phyloP scores from a whole-genome alignment of 192 early-diverging fungal genomes.

The Backusella mclennaniae region DNA sequence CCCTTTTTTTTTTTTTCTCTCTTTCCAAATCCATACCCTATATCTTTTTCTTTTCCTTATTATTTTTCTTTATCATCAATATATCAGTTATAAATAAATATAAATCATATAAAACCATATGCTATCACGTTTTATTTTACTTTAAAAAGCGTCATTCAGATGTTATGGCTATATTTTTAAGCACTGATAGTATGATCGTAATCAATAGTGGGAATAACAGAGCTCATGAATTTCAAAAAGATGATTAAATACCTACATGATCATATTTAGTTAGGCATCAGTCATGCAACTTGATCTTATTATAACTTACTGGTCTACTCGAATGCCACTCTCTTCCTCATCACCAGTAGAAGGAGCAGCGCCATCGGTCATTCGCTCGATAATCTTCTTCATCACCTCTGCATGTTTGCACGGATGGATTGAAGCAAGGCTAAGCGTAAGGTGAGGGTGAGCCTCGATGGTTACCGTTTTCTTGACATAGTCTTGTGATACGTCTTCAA shows the following conservation, averaged over 20 bases:
- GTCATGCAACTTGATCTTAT: too few relatives aligned
- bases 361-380: slow-evolving; percentile 75
- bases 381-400: slow-evolving; percentile 95
- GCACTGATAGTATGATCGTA: slow-evolving; percentile 94
- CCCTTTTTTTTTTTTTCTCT: not conserved
- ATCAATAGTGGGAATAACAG: slow-evolving; percentile 96
- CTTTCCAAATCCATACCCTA: not conserved
- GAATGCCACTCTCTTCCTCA: slow-evolving; percentile 64
- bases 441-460: slow-evolving; percentile 94
- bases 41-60: not conserved
- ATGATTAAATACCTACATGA: slow-evolving; percentile 75
- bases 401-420: slow-evolving; percentile 99
- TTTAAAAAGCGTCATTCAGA: not conserved
- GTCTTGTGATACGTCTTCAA: slow-evolving; percentile 97
- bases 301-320: slow-evolving; percentile 84
- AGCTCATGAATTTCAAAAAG: slow-evolving; percentile 97
- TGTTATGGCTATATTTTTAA: slow-evolving; percentile 33
- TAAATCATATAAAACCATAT: not conserved
- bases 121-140: not conserved
- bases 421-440: slow-evolving; percentile 81
- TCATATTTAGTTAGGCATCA: too few relatives aligned
- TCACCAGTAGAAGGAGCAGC: slow-evolving; percentile 36
- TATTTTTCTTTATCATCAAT: not conserved
- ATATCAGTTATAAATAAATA: not conserved
- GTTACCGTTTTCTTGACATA: slow-evolving; percentile 99